Base-by-base conservation (phyloP, 805 yeast genomes). In the Clavispora carvajalis region DNA sequence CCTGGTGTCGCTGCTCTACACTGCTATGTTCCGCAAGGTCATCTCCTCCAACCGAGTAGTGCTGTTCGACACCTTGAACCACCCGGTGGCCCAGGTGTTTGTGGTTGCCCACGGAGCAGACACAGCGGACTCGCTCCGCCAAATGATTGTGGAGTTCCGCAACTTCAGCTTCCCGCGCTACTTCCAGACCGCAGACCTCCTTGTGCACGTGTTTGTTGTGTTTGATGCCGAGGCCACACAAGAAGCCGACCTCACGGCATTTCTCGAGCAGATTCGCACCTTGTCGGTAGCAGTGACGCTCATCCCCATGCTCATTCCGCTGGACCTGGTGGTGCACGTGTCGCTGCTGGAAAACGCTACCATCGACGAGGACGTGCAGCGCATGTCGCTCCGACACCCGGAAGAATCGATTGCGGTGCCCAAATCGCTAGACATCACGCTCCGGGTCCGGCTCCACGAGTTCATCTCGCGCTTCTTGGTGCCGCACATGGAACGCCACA, bases 401-500 rank as follows among this genome's bases (percentile, higher is more conserved):
- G 36, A 44, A 10, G 41, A 53, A 19, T 44, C 45, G 29, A 37
- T 57, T 22, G 40, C 41, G 7, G 51, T 67, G 4, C 71, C 71
- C 13, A 61, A 51, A 21, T 50, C 62, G 5, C 63, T 75, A n/a
- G 75, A 69, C 44, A 51, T 58, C 47, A 58, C 65, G 0, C 48
- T 80, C 21, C 50, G 65, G 9, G 46, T 48, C 8, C 69, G 69
- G 37, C 44, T 79, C 12, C 58, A 66, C 34, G 83, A 79, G 23
- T 60, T 76, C 40, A 65, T 79, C 8, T 62, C 63, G 25, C 73
- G 72, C 47, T 62, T 64, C 35, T 62, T 85, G 43, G 69, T 87
- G 1, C 95, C 97, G 0, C 90, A 80, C 58, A 87, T 93, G 96
- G 89, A 87, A 54, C 64, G 76, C 41, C 83, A 86, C 53, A 76